These are phyloP conservation scores for Penicillium sp. DNA, from an alignment of 2,329 filamentous ascomycete genomes.

Conservation along the genomic window DNA sequence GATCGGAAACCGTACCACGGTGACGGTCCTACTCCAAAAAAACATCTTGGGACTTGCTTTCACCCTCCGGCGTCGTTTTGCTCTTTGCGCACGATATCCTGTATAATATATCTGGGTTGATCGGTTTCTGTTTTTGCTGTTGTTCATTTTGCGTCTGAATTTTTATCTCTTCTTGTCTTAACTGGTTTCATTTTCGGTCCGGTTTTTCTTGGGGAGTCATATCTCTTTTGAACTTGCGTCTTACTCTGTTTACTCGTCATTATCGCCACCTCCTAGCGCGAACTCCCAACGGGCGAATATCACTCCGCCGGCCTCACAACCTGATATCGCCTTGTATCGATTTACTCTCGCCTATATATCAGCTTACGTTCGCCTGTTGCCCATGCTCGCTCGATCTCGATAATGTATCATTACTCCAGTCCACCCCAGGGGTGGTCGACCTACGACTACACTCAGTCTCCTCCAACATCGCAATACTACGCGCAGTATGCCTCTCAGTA, in stretches of 20 bases:
- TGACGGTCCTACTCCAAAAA: conserved; percentile 47
- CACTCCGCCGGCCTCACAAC: background rate
- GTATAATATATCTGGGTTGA: conserved; percentile 52
- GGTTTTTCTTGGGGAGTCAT: conserved; percentile 23
- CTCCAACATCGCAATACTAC: conserved; percentile 59
- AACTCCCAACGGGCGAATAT: conserved; percentile 1
- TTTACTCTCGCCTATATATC: conserved; percentile 3
- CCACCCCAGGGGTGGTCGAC: conserved; percentile 56
- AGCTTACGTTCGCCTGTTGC: conserved; percentile 9
- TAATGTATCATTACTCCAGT: conserved; percentile 56
- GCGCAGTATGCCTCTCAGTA: conserved; percentile 62
- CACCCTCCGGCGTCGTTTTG: conserved; percentile 42
- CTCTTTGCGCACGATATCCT: conserved; percentile 49
- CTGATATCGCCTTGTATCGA: background rate
- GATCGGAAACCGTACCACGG: conserved; percentile 51
- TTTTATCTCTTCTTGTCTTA: conserved; percentile 17
- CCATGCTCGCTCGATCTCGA: conserved; percentile 41
- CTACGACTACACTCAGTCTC: conserved; percentile 56
- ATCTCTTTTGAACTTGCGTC: background rate
- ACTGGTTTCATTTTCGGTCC: conserved; percentile 25
- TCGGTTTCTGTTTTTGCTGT: conserved; percentile 28
- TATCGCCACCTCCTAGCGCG: conserved; percentile 11
- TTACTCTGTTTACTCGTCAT: background rate
- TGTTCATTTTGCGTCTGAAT: conserved; percentile 27
- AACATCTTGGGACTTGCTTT: conserved; percentile 29